Percentiles rank a stretch among this genome's conserved stretches.
These are phyloP conservation scores for Brassica carinata DNA, from an alignment of 345 rosid genomes.

Conservation along the genomic window DNA sequence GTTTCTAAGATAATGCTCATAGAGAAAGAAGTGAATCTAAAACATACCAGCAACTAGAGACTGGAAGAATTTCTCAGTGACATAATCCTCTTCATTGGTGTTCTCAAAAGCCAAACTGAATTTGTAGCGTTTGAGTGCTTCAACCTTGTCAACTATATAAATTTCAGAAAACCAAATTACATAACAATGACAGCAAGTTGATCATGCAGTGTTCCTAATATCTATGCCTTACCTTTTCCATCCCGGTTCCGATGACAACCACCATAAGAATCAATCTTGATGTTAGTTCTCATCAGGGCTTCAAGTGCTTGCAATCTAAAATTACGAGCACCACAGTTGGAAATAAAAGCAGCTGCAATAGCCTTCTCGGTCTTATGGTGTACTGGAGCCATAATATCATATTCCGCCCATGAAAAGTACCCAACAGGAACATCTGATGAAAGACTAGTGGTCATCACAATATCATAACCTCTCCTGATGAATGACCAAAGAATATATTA, in stretches of 20 bases:
- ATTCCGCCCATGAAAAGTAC: conserved; percentile 98
- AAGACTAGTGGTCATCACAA: conserved; percentile 95
- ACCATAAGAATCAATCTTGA: conserved; percentile 89
- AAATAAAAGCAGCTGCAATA: conserved; percentile 95
- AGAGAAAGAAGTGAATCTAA: background rate
- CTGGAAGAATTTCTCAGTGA: conserved; percentile 93
- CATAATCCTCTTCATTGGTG: conserved; percentile 97
- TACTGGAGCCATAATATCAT: conserved; percentile 91
- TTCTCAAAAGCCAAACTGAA: conserved; percentile 98
- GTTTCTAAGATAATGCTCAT: background rate
- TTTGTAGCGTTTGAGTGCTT: conserved; percentile 78
- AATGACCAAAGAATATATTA: background rate
- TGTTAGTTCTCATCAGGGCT: conserved; percentile 56
- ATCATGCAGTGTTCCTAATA: background rate
- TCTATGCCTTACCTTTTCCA: conserved; percentile 59
- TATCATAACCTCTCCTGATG: conserved; percentile 67
- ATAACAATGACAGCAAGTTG: background rate
- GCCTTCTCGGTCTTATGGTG: conserved; percentile 82
- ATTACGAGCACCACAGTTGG: conserved; percentile 89
- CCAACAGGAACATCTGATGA: conserved; percentile 99
- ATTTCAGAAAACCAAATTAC: background rate
- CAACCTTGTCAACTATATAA: conserved; percentile 82
- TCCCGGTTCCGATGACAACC: conserved; percentile 80
- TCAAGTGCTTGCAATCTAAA: conserved; percentile 89
- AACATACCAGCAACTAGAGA: conserved; percentile 87